Base-by-base conservation (phyloP, 306 rosid genomes). In the Lathyrus aphaca region DNA sequence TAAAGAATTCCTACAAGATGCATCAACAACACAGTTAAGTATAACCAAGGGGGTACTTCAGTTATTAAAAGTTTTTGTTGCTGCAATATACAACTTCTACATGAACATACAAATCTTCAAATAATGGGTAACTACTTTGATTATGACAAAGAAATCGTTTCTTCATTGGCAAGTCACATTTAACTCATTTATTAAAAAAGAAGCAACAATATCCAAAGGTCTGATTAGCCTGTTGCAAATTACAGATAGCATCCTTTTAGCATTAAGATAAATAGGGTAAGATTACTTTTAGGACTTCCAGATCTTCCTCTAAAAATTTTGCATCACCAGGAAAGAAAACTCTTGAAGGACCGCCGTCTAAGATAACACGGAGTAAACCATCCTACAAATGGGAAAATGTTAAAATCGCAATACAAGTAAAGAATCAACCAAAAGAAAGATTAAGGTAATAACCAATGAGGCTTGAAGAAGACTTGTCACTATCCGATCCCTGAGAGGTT, bases 381-480 rank as follows among this genome's bases (percentile, higher is more conserved):
- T 94, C 99, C 99, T 94, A 25, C 10, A 85, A 72, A 63, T 71
- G 45, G 72, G 60, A 40, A 68, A 29, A 27, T 66, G 76, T 62
- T 67, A 62, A 66, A 74, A 70, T 73, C 61, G 56, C 42, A 54
- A 67, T 53, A 75, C 49, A 17, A 51, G 25, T 23, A 56, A 63
- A 39, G 61, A 51, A 74, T 63, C 77, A 69, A 42, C 56, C 16
- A 70, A 42, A 69, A 54, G 62, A 50, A 18, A 59, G 56, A 64
- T 27, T 57, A 50, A 66, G 78, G 69, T 70, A 78, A 75, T 59
- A 58, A 91, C 99, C 92, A 94, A 81, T 53, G 99, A 83, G 48
- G 99, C 99, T 71, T 94, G 99, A 86, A 94, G 99, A 69, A 94
- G 96, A 84, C 99, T 91, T 15, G 97, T 94, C 83, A 94, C 99